Conservation (phyloP, 352 stramenopile species). For the Pythium insidiosum region DNA sequence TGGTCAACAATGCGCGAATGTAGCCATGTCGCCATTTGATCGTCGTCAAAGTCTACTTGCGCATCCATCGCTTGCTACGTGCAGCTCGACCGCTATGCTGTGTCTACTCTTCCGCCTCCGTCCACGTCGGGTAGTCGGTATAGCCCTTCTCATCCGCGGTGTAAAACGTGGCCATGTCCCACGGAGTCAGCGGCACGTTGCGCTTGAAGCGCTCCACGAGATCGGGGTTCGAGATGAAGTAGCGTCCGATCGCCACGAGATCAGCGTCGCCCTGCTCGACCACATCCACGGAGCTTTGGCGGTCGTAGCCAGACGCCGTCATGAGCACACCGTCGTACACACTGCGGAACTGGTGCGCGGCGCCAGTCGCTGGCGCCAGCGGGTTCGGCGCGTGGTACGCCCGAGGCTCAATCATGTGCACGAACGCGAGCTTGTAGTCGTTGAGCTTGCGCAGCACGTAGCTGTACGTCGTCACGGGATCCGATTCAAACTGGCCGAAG, state of each 20-base stretch:
- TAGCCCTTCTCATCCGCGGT: conserved; percentile 16
- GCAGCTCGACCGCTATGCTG: not conserved
- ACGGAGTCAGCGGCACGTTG: conserved; percentile 16
- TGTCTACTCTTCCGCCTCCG: not conserved
- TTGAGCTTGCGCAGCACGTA: conserved; percentile 24
- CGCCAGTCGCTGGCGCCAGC: conserved; percentile 17
- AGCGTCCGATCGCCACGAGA: conserved; percentile 20
- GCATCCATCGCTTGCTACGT: conserved; percentile 21
- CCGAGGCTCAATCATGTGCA: conserved; percentile 39
- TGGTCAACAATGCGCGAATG: too few relatives aligned
- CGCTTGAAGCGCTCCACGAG: conserved; percentile 21
- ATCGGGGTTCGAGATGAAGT: conserved; percentile 38
- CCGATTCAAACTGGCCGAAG: conserved; percentile 22
- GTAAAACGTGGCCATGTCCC: too few relatives aligned
- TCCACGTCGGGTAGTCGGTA: conserved; percentile 16
- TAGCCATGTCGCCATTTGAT: too few relatives aligned
- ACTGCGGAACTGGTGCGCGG: conserved; percentile 20
- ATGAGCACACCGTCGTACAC: conserved; percentile 32
- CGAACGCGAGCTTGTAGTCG: conserved; percentile 26
- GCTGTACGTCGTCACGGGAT: conserved; percentile 26
- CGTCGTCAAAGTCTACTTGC: conserved; percentile 21
- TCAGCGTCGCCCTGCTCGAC: conserved; percentile 14
- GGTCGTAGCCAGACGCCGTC: conserved; percentile 23
- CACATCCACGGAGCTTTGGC: conserved; percentile 10
- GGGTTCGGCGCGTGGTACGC: conserved; percentile 24